Percentiles rank a stretch among this genome's conserved stretches.
These are phyloP conservation scores for Vicia villosa DNA, from an alignment of 306 rosid species.

Conservation along the genomic window DNA sequence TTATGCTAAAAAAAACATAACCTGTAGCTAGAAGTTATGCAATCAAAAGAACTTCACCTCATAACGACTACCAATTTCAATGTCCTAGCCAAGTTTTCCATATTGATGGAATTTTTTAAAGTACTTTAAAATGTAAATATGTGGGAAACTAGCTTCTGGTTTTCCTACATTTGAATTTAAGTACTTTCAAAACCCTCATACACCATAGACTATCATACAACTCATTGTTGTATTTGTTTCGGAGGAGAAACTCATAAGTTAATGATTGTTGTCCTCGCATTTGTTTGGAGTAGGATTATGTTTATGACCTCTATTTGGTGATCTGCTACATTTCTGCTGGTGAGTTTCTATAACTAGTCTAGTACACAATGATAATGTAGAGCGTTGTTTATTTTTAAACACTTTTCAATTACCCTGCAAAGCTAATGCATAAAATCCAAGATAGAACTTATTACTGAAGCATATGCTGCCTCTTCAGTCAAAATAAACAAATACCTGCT, in stretches of 20 bases:
- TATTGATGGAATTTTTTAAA: constrained; percentile 6
- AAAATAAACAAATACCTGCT: constrained; percentile 62
- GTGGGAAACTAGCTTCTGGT: constrained; percentile 32
- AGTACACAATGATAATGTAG: not conserved
- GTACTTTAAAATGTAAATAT: constrained; percentile 21
- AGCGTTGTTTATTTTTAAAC: not conserved
- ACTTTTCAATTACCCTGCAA: constrained; percentile 1
- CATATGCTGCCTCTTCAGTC: constrained; percentile 26
- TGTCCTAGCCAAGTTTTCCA: constrained; percentile 19
- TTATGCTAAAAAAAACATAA: constrained; percentile 16
- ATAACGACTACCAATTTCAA: constrained; percentile 22
- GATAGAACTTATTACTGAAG: constrained; percentile 17
- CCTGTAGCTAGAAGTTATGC: constrained; percentile 21
- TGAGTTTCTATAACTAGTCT: constrained; percentile 26
- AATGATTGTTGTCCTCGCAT: constrained; percentile 13
- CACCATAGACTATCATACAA: not conserved
- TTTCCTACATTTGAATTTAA: constrained; percentile 23
- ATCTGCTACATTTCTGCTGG: constrained; percentile 7
- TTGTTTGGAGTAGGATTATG: constrained; percentile 16
- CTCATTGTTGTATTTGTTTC: constrained; percentile 11
- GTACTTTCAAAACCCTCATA: constrained; percentile 20
- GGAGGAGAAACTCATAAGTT: constrained; percentile 2
- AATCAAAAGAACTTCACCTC: constrained; percentile 19
- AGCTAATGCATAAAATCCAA: constrained; percentile 25
- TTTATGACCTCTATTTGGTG: constrained; percentile 30